These are phyloP conservation scores for Decorospora gaudefroyi DNA, from an alignment of 2,329 filamentous ascomycete species.

Conservation along the genomic window DNA sequence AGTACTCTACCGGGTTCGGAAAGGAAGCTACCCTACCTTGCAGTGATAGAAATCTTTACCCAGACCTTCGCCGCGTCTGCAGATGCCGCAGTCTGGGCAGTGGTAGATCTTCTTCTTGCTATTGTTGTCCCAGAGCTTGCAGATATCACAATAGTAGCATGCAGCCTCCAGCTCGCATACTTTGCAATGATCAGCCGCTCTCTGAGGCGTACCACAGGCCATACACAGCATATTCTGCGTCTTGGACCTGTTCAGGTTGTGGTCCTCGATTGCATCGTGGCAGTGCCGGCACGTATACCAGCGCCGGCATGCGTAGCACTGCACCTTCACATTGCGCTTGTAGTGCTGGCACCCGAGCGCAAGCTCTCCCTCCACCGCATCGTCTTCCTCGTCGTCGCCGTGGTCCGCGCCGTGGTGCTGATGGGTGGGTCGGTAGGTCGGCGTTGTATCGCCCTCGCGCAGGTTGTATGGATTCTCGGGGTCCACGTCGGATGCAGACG, in stretches of 20 bases:
- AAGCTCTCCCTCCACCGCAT: constrained; percentile 53
- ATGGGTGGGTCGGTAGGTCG: constrained; percentile 35
- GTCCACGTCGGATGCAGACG: constrained; percentile 41
- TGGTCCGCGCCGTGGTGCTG: constrained; percentile 43
- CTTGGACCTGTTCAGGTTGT: constrained; percentile 76
- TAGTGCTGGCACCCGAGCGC: constrained; percentile 86
- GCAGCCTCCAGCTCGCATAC: constrained; percentile 77
- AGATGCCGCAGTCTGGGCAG: constrained; percentile 94
- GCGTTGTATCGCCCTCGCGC: constrained; percentile 39
- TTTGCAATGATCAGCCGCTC: constrained; percentile 75
- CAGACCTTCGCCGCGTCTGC: constrained; percentile 83
- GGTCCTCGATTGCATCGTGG: constrained; percentile 81
- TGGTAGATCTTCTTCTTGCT: constrained; percentile 91
- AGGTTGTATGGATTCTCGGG: constrained; percentile 44
- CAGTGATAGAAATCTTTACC: constrained; percentile 98
- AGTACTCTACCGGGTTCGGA: not conserved
- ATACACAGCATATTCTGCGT: constrained; percentile 98
- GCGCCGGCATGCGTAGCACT: constrained; percentile 84
- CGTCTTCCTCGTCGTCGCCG: constrained; percentile 55
- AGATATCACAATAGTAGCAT: constrained; percentile 90
- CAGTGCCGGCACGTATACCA: constrained; percentile 98
- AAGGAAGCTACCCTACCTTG: constrained; percentile 69
- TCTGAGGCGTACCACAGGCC: constrained; percentile 85
- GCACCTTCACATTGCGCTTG: constrained; percentile 91
- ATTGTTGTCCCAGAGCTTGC: constrained; percentile 97